phyloP scores from a whole-genome alignment of 2,329 filamentous ascomycete species.

The Fonsecaea erecta region DNA sequence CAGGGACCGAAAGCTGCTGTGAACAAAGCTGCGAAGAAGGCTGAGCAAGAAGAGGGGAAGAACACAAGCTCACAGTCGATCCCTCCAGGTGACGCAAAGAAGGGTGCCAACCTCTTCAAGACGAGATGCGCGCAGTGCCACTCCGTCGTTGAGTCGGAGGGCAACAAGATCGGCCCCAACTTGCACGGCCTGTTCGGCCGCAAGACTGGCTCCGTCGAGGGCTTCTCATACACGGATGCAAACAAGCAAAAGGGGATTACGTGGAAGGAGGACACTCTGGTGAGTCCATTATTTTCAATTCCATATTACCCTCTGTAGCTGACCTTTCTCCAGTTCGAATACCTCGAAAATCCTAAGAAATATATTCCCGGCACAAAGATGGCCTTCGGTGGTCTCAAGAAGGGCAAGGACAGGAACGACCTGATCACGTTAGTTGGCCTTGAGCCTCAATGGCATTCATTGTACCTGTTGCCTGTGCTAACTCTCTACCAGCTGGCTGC shows the following conservation, averaged over 20 bases:
- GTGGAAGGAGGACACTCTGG: conserved; percentile 85
- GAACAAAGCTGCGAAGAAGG: conserved; percentile 8
- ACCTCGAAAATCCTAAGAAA: conserved; percentile 99
- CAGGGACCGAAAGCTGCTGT: conserved; percentile 25
- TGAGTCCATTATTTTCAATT: conserved; percentile 51
- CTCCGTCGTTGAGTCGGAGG: conserved; percentile 85
- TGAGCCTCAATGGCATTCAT: background rate
- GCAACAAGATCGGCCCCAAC: conserved; percentile 98
- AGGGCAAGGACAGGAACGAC: conserved; percentile 99
- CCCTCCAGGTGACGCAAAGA: conserved; percentile 79
- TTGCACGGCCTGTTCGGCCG: conserved; percentile 97
- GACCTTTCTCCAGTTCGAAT: conserved; percentile 70
- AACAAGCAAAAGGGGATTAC: conserved; percentile 96
- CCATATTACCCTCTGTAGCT: background rate
- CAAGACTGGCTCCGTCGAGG: conserved; percentile 86
- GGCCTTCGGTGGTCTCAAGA: conserved; percentile 99
- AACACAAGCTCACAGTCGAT: conserved; percentile 31
- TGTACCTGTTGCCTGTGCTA: conserved; percentile 20
- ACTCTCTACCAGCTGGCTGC: conserved; percentile 38
- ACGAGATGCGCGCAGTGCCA: conserved; percentile 99
- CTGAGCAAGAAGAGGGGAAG: conserved; percentile 6
- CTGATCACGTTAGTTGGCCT: conserved; percentile 80
- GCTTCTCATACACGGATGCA: conserved; percentile 97
- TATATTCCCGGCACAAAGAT: conserved; percentile 99
- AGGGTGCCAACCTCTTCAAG: conserved; percentile 99